Evolutionary conservation across 805 yeast genomes (phyloP).

Genomic region (Metschnikowia picachoensis): DNA sequence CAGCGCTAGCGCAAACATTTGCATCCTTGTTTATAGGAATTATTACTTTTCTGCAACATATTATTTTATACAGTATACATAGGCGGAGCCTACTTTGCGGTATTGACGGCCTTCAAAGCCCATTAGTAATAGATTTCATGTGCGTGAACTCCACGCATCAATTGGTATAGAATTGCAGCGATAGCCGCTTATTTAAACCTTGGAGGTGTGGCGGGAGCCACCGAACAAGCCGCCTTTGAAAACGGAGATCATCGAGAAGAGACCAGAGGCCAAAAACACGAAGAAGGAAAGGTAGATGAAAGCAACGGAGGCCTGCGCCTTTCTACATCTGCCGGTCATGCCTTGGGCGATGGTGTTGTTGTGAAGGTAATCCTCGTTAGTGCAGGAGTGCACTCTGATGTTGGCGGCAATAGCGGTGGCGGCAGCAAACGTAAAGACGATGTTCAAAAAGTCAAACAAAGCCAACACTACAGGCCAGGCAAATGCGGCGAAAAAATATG

Average conservation of each 20-base stretch:
- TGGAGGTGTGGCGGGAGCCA: constrained; percentile 17
- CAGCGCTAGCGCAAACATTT: constrained; percentile 10
- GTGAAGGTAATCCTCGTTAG: constrained; percentile 63
- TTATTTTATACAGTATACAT: constrained; percentile 6
- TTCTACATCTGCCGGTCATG: constrained; percentile 81
- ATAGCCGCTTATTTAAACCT: constrained; percentile 2
- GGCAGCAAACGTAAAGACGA: constrained; percentile 89
- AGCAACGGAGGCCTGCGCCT: constrained; percentile 82
- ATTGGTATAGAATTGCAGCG: no score
- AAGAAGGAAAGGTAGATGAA: constrained; percentile 83
- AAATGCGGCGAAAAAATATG: constrained; percentile 70
- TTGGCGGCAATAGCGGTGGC: constrained; percentile 94
- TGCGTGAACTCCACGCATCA: no score
- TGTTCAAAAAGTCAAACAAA: constrained; percentile 77
- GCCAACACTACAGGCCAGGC: constrained; percentile 85
- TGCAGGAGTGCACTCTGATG: constrained; percentile 82
- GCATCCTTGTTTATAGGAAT: neutral
- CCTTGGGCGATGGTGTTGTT: constrained; percentile 73
- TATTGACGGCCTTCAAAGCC: neutral
- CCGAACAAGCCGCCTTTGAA: constrained; percentile 48
- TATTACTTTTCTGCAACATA: neutral
- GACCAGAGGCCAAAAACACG: constrained; percentile 62
- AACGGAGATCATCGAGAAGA: constrained; percentile 56
- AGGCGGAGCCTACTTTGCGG: constrained; percentile 1
- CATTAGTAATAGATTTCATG: no score